phyloP scores from a whole-genome alignment of 202 grass and related monocot species.

The Bolboschoenoplectus hybrid region DNA sequence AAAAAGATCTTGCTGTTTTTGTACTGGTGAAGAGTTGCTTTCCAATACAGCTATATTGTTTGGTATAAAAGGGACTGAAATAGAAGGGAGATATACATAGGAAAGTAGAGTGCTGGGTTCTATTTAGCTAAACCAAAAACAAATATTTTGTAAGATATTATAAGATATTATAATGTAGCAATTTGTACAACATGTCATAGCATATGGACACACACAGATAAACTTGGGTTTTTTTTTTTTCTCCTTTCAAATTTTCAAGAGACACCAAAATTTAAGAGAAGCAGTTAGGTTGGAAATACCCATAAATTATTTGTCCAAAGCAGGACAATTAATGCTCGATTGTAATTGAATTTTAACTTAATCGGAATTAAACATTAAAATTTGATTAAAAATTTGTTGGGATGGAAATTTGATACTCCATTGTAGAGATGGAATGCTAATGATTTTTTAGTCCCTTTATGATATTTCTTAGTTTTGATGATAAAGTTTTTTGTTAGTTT shows the following conservation, averaged over 20 bases:
- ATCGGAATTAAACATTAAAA: no score
- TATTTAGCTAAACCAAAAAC: constrained; percentile 1
- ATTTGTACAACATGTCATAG: background rate
- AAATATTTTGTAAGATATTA: background rate
- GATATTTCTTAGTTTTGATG: background rate
- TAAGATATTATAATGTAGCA: background rate
- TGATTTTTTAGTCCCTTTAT: background rate
- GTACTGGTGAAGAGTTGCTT: constrained; percentile 32
- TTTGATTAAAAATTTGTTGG: no score
- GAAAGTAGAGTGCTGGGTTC: constrained; percentile 1
- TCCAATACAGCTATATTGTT: constrained; percentile 34
- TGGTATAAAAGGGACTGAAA: constrained; percentile 25
- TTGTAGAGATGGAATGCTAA: no score
- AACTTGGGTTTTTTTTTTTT: no score
- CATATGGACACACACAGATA: background rate
- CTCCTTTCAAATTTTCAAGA: background rate
- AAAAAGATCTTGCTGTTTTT: background rate
- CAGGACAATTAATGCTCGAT: background rate
- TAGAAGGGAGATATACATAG: constrained; percentile 14
- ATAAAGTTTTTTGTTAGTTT: background rate
- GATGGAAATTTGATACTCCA: no score
- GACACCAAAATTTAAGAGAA: background rate
- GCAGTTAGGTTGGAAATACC: background rate
- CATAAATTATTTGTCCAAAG: background rate
- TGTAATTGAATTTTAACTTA: background rate